Base-by-base conservation (phyloP, 1,284 basidiomycete genomes). In the Leccinum pachyderme region DNA sequence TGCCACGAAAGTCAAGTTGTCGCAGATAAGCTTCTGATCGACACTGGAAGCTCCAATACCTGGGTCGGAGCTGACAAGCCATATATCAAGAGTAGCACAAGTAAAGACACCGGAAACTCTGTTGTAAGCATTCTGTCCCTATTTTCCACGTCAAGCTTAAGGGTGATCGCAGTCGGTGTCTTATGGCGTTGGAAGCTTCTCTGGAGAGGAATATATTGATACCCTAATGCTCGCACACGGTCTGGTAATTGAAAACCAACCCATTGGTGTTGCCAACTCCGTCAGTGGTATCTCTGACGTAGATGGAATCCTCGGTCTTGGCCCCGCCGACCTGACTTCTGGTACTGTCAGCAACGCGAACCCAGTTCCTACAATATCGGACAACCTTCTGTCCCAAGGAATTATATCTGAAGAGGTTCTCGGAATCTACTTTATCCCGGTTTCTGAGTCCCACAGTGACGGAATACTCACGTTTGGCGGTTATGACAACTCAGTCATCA, bases 301-400 rank as follows among this genome's bases (percentile, higher is more conserved):
- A 37, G 81, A 83, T 58, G 82, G 82, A 12, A 81, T 84, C 56
- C 72, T 83, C 28, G 82, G 82, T 61, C 71, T 81, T 39, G 81
- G 80, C 15, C 83, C 84, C 11, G 72, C 74, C 15, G 76, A 75
- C 63, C 72, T 85, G 54, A 82, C 82, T 5, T 7, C 59, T 22
- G 73, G 73, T 57, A 73, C 70, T 6, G 67, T 64, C 24, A 29
- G 22, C 22, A 51, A 51, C 27, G 18, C 44, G 52, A 58, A 57
- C 15, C 63, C 68, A 37, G 66, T 76, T 47, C 71, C 74, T 13
- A 79, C 77, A 8, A 72, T 79, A 25, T 72, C 69, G 18, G 73
- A 80, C 63, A 79, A 76, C 56, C 72, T 79, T 18, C 68, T 66
- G 53, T 48, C 62, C 18, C 73, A 80, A 60, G 75, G 75, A 24